Base-by-base conservation (phyloP, 352 stramenopile species). In the Saprolegnia diclina region DNA sequence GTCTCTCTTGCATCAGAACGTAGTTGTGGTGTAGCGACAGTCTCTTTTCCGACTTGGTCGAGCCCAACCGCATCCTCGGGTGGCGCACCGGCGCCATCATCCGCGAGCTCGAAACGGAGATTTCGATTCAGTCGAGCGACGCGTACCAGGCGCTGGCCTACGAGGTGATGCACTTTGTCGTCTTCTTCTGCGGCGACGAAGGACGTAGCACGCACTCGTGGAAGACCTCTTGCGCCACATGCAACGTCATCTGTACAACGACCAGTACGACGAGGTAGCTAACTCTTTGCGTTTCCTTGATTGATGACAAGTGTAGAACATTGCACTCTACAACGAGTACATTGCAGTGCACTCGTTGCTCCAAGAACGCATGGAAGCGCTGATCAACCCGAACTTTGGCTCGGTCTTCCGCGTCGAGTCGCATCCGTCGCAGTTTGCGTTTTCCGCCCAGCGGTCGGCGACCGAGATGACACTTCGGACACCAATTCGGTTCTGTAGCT, bases 1-100 rank as follows among this genome's bases (percentile, higher is more conserved):
- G 5, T 35, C 29, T 35, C 29, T 35, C 29, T 35, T 5, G 29
- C n/a, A 35, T 5, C 2, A 35, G 29, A 35, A 35, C 29, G 2
- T 35, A 35, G n/a, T n/a, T 35, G 29, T 5, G 56, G 5, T 40
- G 56, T 71, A 90, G 82, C 40, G 92, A 98, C 64, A 97, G 90
- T 48, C 73, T 98, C 18, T 98, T 98, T 73, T 94, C 93, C 9
- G 91, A 98, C 81, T 77, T 98, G 46, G 90, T 97, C 10, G 92
- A 97, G 72, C 91, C 93, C 5, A 96, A 94, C 37, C 86, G 91
- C 37, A 93, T 96, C 74, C 97, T 89, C 71, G 91, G 91, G 0
- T 98, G 93, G 93, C 88, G 87, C 55, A 98, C 93, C 13, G 93
- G 90, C 35, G 93, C 90, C 4, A 96, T 98, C 46, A 97, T 95